A percentile compares a stretch with the other conserved stretches of the same genome.
These are phyloP conservation scores for Colletotrichum aenigma DNA, from an alignment of 2,329 filamentous ascomycete species.

Conservation along the genomic window DNA sequence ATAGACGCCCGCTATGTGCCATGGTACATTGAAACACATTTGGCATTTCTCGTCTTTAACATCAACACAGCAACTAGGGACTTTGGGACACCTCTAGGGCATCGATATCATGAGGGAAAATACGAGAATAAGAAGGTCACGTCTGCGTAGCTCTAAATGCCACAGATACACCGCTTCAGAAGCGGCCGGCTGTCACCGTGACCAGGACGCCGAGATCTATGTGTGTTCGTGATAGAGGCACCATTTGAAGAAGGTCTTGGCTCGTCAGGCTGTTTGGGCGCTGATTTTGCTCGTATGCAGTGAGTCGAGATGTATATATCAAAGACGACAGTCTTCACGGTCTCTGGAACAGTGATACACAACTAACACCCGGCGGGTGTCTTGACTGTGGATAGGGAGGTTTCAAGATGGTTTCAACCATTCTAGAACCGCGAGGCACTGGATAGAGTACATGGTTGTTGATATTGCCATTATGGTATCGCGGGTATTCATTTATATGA, in stretches of 20 bases:
- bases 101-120: neutral
- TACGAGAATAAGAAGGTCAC: neutral
- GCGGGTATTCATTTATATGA: fast-evolving
- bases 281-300: neutral
- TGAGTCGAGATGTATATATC: neutral
- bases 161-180: neutral
- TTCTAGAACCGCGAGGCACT: neutral
- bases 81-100: neutral
- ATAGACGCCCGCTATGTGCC: neutral
- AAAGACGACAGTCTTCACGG: neutral
- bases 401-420: neutral
- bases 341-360: neutral
- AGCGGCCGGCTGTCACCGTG: neutral
- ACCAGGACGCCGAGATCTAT: neutral
- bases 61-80: neutral
- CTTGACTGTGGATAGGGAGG: neutral
- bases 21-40: neutral
- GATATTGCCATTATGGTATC: neutral
- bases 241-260: neutral
- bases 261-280: neutral
- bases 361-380: neutral
- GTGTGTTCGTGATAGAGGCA: neutral
- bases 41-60: neutral
- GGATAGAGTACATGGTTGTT: neutral
- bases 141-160: neutral